These are phyloP conservation scores for Serendipita sp. DNA, from an alignment of 768 basidiomycete species.

Conservation along the genomic window DNA sequence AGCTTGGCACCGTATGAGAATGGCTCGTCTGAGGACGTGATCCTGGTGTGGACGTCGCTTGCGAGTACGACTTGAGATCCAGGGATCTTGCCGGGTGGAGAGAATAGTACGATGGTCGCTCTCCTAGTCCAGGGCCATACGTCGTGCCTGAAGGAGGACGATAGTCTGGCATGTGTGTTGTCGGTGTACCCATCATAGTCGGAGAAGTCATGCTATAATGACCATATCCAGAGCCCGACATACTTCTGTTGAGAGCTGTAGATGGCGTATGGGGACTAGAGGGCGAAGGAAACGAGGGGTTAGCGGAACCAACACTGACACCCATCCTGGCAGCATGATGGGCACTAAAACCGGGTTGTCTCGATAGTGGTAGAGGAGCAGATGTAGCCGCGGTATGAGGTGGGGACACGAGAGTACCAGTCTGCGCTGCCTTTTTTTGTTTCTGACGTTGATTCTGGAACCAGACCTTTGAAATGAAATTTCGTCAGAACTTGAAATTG, in stretches of 20 bases:
- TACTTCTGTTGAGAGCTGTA: neutral
- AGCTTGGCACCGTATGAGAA: neutral
- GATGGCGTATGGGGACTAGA: neutral
- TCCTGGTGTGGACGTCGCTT: neutral
- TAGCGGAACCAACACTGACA: neutral
- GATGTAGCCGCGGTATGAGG: neutral
- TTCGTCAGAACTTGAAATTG: constrained; percentile 7
- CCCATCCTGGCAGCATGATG: constrained; percentile 4
- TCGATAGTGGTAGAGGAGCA: neutral
- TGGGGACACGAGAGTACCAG: neutral
- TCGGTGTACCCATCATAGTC: neutral
- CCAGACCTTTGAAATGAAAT: constrained; percentile 45
- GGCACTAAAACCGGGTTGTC: neutral
- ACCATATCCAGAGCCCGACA: neutral
- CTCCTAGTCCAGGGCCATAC: too few species aligned
- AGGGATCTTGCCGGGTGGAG: neutral
- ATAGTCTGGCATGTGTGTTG: neutral
- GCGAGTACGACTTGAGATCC: neutral
- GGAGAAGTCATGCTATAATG: neutral
- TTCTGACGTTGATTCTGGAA: constrained; percentile 91
- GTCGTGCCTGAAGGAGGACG: neutral
- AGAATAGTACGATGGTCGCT: neutral
- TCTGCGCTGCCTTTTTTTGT: constrained; percentile 6
- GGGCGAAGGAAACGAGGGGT: neutral
- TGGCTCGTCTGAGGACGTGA: neutral